Evolutionary conservation across 129 eudicot genomes (phyloP).

Genomic region (Tagetes patula): DNA sequence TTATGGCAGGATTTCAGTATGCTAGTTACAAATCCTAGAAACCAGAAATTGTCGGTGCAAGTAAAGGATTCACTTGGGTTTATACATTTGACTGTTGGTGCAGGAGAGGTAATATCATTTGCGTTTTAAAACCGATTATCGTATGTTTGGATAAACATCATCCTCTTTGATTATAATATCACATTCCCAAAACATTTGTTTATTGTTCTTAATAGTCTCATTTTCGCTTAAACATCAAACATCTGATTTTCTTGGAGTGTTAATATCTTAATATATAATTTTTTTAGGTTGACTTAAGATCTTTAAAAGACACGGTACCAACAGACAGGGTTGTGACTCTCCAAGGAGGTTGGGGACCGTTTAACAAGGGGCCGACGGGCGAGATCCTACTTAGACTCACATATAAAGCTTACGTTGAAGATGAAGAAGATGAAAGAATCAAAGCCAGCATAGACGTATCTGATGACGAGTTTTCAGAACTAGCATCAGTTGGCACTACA

Average conservation of each 20-base stretch:
- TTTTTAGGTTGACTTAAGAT: slow-evolving; percentile 71
- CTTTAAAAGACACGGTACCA: slow-evolving; percentile 84
- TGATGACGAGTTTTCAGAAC: slow-evolving; percentile 65
- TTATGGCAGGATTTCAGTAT: slow-evolving; percentile 59
- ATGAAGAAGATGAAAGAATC: slow-evolving; percentile 75
- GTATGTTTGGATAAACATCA: background rate
- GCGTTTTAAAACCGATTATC: background rate
- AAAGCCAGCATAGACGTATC: slow-evolving; percentile 36
- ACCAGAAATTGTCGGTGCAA: slow-evolving; percentile 66
- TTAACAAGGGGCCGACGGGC: slow-evolving; percentile 59
- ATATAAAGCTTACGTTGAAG: slow-evolving; percentile 90
- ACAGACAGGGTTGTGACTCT: slow-evolving; percentile 69
- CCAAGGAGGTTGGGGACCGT: slow-evolving; percentile 69
- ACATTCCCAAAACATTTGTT: background rate
- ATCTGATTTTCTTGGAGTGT: background rate
- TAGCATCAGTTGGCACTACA: slow-evolving; percentile 35
- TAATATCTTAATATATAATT: background rate
- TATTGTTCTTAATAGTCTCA: background rate
- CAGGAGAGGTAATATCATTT: slow-evolving; percentile 62
- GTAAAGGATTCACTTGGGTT: slow-evolving; percentile 85
- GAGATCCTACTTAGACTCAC: slow-evolving; percentile 78
- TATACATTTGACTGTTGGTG: slow-evolving; percentile 64
- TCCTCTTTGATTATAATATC: background rate
- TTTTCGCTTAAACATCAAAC: background rate
- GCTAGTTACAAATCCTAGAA: slow-evolving; percentile 80